Evolutionary conservation across 257 asterid species (phyloP).

Genomic region (Plectranthus barbatus): DNA sequence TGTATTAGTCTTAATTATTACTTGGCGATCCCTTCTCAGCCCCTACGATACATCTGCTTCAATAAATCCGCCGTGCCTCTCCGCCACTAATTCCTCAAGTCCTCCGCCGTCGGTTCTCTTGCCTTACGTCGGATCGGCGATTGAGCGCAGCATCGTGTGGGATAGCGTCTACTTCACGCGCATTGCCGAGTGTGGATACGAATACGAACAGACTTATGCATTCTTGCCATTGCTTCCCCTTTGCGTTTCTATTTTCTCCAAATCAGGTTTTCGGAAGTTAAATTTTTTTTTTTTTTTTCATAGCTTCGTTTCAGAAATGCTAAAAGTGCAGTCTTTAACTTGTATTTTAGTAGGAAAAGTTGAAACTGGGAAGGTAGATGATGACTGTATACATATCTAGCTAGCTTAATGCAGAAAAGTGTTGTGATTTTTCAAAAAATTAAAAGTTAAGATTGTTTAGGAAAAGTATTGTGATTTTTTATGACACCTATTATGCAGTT

Average conservation of each 20-base stretch:
- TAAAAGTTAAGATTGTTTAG: background rate
- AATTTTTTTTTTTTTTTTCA: background rate
- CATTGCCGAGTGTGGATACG: slow-evolving; percentile 84
- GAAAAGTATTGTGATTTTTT: slow-evolving; percentile 11
- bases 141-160: slow-evolving; percentile 87
- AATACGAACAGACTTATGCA: slow-evolving; percentile 88
- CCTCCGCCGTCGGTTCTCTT: slow-evolving; percentile 31
- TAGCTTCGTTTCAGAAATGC: background rate
- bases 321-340: background rate
- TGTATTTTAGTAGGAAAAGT: background rate
- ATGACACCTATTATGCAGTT: slow-evolving; percentile 38
- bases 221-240: slow-evolving; percentile 89
- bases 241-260: slow-evolving; percentile 54
- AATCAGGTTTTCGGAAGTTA: slow-evolving; percentile 41
- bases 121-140: slow-evolving; percentile 44
- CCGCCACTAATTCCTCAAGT: slow-evolving; percentile 16
- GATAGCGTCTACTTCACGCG: slow-evolving; percentile 83
- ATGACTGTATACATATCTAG: background rate
- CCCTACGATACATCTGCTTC: slow-evolving; percentile 92
- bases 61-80: slow-evolving; percentile 64
- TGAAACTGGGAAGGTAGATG: background rate
- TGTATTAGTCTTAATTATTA: slow-evolving; percentile 29
- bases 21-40: slow-evolving; percentile 66
- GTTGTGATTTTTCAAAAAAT: slow-evolving; percentile 18
- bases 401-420: background rate